Conservation (phyloP, 2,329 filamentous ascomycete genomes). For the Fusarium dlaminii region DNA sequence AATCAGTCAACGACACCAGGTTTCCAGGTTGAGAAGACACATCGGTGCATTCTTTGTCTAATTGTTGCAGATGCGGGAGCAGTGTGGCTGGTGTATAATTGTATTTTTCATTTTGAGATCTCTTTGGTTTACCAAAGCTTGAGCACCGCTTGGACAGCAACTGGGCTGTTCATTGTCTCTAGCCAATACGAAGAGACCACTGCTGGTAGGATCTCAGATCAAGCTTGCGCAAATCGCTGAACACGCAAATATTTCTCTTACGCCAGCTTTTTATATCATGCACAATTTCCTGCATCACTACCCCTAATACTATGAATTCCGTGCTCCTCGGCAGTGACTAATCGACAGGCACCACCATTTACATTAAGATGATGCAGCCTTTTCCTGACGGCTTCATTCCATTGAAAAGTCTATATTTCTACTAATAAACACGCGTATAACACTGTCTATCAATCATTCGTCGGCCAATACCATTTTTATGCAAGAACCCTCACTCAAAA, state of each 20-base stretch:
- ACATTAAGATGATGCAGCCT: constrained; percentile 3
- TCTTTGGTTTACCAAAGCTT: constrained; percentile 8
- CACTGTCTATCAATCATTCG: not conserved
- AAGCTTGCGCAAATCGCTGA: not conserved
- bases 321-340: not conserved
- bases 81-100: not conserved
- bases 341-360: not conserved
- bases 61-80: not conserved
- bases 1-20: not conserved
- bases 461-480: not conserved
- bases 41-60: not conserved
- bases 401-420: not conserved
- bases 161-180: not conserved
- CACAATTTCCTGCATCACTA: not conserved
- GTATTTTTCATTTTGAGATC: not conserved
- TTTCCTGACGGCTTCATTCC: not conserved
- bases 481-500: not conserved
- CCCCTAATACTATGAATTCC: not conserved
- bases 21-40: not conserved
- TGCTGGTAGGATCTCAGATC: not conserved
- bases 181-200: not conserved
- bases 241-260: not conserved
- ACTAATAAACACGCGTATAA: not conserved
- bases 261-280: not conserved
- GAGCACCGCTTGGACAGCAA: constrained; percentile 3